phyloP scores from a whole-genome alignment of 2,329 filamentous ascomycete genomes.

The Trichoderma asperellum region DNA sequence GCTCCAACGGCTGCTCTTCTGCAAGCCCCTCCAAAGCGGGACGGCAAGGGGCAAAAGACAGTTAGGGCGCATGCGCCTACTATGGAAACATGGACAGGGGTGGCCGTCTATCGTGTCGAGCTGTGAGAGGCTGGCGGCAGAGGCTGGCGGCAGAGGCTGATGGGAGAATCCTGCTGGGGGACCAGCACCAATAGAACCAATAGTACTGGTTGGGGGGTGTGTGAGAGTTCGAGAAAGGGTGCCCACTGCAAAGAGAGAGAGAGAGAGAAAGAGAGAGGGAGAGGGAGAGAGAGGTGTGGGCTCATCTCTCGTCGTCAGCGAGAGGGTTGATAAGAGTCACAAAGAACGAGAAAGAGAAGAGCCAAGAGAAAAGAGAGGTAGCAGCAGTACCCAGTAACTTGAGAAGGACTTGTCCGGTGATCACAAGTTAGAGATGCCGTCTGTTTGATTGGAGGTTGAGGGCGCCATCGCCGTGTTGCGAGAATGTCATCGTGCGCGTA shows the following conservation, averaged over 20 bases:
- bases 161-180: constrained; percentile 33
- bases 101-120: constrained; percentile 38
- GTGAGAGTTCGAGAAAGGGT: not conserved
- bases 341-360: not conserved
- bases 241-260: constrained; percentile 1
- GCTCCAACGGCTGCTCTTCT: not conserved
- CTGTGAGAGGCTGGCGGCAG: constrained; percentile 41
- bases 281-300: not conserved
- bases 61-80: constrained; percentile 21
- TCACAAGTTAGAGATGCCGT: constrained; percentile 2
- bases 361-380: not conserved
- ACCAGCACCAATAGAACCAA: constrained; percentile 13
- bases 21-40: constrained; percentile 18
- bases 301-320: constrained; percentile 6
- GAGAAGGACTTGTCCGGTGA: not conserved
- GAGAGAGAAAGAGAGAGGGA: too few relatives aligned
- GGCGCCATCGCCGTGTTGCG: not conserved
- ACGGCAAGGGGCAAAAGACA: constrained; percentile 15
- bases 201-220: not conserved
- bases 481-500: not conserved
- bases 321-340: constrained; percentile 11
- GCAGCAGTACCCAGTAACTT: not conserved
- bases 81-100: constrained; percentile 23
- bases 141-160: constrained; percentile 34
- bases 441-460: constrained; percentile 1